Evolutionary conservation across 1,139 yeast genomes (phyloP).

Genomic region (Spencermartinsiella ligniputridi): DNA sequence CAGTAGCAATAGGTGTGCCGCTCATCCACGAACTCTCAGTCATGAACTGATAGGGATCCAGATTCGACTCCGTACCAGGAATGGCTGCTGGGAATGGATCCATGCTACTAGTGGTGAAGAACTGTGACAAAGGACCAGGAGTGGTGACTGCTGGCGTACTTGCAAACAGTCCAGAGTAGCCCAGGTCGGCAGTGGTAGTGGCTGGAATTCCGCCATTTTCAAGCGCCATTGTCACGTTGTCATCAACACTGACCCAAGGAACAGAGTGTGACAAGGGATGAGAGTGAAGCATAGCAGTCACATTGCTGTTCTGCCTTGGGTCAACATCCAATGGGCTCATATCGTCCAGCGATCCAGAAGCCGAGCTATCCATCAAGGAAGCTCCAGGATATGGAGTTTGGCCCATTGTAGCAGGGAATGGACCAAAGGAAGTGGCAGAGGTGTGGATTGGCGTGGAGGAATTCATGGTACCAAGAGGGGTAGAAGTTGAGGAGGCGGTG

Average conservation of each 20-base stretch:
- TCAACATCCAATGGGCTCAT: background rate
- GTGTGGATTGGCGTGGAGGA: background rate
- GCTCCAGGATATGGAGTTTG: background rate
- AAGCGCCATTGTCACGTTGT: constrained; percentile 3
- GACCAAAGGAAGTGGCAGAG: background rate
- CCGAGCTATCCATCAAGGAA: background rate
- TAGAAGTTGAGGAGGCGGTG: constrained; percentile 6
- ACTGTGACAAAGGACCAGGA: constrained; percentile 42
- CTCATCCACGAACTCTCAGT: background rate
- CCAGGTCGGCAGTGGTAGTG: constrained; percentile 1
- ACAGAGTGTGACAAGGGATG: constrained; percentile 1
- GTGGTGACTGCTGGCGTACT: constrained; percentile 9
- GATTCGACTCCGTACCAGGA: background rate
- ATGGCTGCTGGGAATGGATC: background rate
- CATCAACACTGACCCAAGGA: constrained; percentile 6
- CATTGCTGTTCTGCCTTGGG: background rate
- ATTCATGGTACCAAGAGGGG: constrained; percentile 8
- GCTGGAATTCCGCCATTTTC: constrained; percentile 7
- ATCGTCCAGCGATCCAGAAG: background rate
- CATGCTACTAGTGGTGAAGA: constrained; percentile 54
- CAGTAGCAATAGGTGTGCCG: background rate
- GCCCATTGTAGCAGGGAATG: background rate
- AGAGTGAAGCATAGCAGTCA: background rate
- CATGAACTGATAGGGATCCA: constrained; percentile 1
- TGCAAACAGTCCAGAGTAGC: constrained; percentile 4